Evolutionary conservation across 2,329 filamentous ascomycete species (phyloP), one percentile per base, ranked within the genome.

Genomic region (Trichoderma simmonsii): DNA sequence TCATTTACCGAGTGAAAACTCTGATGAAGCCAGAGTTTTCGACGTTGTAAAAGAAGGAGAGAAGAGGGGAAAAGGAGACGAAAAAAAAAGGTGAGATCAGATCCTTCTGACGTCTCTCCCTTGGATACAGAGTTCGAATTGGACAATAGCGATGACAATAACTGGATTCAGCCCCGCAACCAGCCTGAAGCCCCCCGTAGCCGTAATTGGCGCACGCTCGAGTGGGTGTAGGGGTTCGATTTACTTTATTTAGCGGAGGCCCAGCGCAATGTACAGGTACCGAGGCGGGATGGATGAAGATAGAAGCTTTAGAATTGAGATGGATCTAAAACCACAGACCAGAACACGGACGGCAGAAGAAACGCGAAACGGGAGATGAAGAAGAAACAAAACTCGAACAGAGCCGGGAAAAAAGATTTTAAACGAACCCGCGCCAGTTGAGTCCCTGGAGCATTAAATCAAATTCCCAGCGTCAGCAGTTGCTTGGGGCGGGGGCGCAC

Each of bases 211-310:
- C 63, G 63, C 63, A 28, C 57, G 57, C 7, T 48, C 26, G 28
- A 26, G 67, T n/a, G 67, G 57, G 57, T 70, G 57, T 70, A 62
- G 32, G 34, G 57, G 24, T 61, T 61, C 24, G 51, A 26, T 54
- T 21, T 28, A 57, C 64, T 69, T 28, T 62, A 70, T 70, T 70
- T 70, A 70, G 67, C 67, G 67, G 39, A 70, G 57, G 67, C 28
- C 34, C 8, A 28, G 43, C 43, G 43, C n/a, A 48, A 51, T 51
- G 43, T 21, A 51, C 43, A 21, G 43, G 43, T 51, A 21, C 43
- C 18, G 43, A 51, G 43, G n/a, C 43, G 43, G n/a, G 34, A 36
- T 34, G 12, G 30, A 28, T 28, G 30, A 32, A 3, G 30, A 32
- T 9, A 32, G 30, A 32, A 3, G 30, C 0, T 32, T 32, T 32